Percentiles rank a stretch among this genome's conserved stretches.
phyloP scores from a whole-genome alignment of 352 stramenopile species.

The Phytopythium kandeliae region DNA sequence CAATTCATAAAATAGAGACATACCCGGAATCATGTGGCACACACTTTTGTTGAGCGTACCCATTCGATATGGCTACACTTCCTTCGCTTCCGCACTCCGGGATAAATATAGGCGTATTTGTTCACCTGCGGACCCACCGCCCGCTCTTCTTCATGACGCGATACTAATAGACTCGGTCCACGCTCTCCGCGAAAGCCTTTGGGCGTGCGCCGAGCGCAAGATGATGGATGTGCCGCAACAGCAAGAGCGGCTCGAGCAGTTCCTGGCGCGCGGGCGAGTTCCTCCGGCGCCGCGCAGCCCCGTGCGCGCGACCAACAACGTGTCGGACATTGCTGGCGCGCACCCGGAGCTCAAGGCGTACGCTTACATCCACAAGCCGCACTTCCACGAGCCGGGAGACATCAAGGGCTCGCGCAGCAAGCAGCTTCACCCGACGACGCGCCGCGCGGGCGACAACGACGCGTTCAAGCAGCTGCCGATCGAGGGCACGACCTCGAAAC shows the following conservation, averaged over 20 bases:
- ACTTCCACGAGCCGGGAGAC: slow-evolving; percentile 56
- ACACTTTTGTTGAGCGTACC: neutral
- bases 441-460: slow-evolving; percentile 42
- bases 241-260: slow-evolving; percentile 31
- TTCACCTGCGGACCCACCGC: too few relatives aligned
- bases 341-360: slow-evolving; percentile 50
- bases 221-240: slow-evolving; percentile 22
- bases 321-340: slow-evolving; percentile 56
- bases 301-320: slow-evolving; percentile 50
- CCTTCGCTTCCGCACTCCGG: too few relatives aligned
- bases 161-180: neutral
- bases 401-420: slow-evolving; percentile 56
- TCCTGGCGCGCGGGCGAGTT: slow-evolving; percentile 27
- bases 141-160: neutral
- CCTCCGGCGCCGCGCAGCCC: slow-evolving; percentile 18
- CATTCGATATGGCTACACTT: neutral
- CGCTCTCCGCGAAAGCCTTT: neutral
- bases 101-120: neutral
- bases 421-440: slow-evolving; percentile 47
- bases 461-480: slow-evolving; percentile 69
- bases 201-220: neutral
- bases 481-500: slow-evolving; percentile 41
- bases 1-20: neutral
- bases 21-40: too few relatives aligned
- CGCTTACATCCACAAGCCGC: slow-evolving; percentile 58